Evolutionary conservation across 495 filamentous ascomycete genomes (phyloP).

Genomic region (Aspergillus cavernicola): DNA sequence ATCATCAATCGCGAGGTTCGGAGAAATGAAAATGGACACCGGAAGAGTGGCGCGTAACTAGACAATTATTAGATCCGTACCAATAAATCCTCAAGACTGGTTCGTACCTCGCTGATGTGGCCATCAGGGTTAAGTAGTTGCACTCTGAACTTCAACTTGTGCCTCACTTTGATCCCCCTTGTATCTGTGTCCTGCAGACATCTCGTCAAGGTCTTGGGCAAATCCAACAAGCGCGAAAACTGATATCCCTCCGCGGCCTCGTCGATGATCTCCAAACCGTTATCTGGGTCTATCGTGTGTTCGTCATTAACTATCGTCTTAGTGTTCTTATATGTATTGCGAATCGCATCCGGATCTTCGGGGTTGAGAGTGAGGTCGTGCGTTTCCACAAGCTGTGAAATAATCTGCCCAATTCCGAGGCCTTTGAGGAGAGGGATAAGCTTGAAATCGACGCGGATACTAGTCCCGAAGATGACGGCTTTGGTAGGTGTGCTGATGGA

Average conservation of each 20-base stretch:
- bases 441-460: conserved; percentile 72
- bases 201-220: conserved; percentile 71
- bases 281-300: conserved; percentile 54
- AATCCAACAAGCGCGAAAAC: conserved; percentile 60
- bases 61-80: conserved; percentile 13
- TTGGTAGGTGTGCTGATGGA: conserved; percentile 84
- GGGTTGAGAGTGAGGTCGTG: conserved; percentile 61
- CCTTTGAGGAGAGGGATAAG: conserved; percentile 85
- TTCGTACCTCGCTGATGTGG: conserved; percentile 76
- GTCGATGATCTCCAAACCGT: conserved; percentile 64
- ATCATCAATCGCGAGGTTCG: conserved; percentile 78
- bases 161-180: conserved; percentile 78
- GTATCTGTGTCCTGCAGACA: conserved; percentile 86
- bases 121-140: conserved; percentile 91
- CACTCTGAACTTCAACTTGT: conserved; percentile 82
- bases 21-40: conserved; percentile 89
- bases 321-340: conserved; percentile 56
- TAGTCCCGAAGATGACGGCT: conserved; percentile 85
- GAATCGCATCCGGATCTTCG: conserved; percentile 46
- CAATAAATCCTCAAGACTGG: neutral
- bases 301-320: conserved; percentile 61
- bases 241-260: conserved; percentile 77
- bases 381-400: conserved; percentile 69
- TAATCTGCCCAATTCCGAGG: conserved; percentile 71
- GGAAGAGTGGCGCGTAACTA: conserved; percentile 81